A percentile compares a stretch with the other conserved stretches of the same genome.
Evolutionary conservation across 1,284 basidiomycete genomes (phyloP).

Genomic region (Pseudozyma sp.): DNA sequence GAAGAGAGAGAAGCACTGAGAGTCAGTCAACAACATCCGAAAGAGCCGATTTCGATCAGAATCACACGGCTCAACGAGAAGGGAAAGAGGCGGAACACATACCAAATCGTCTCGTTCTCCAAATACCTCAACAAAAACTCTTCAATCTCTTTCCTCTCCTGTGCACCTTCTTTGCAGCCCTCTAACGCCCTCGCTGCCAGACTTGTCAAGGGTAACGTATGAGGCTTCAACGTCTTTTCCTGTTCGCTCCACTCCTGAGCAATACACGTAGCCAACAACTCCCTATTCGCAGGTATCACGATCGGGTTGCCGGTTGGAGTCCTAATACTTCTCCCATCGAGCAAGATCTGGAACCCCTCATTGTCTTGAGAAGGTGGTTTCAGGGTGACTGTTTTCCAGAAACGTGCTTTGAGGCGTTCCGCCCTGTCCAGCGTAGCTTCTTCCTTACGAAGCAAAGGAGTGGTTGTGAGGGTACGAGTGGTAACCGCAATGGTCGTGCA

Average conservation of each 20-base stretch:
- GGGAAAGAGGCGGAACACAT: slow-evolving; percentile 45
- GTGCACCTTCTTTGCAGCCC: slow-evolving; percentile 75
- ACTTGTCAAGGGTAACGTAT: slow-evolving; percentile 88
- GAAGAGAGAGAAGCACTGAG: not conserved
- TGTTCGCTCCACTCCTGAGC: slow-evolving; percentile 98
- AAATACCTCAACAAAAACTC: slow-evolving; percentile 85
- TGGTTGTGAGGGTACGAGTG: slow-evolving; percentile 3
- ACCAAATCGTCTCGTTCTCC: slow-evolving; percentile 97
- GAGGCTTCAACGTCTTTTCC: slow-evolving; percentile 84
- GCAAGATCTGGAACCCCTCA: slow-evolving; percentile 75
- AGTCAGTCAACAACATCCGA: not conserved
- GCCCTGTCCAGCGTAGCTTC: slow-evolving; percentile 36
- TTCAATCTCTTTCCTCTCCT: slow-evolving; percentile 77
- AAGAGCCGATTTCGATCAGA: not conserved
- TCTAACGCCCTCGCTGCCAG: slow-evolving; percentile 90
- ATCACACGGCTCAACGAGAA: no score
- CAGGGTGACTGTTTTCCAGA: slow-evolving; percentile 57
- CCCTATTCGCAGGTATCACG: slow-evolving; percentile 78
- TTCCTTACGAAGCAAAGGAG: not conserved
- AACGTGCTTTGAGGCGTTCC: slow-evolving; percentile 49
- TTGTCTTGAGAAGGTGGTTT: slow-evolving; percentile 11
- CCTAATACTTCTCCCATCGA: slow-evolving; percentile 87
- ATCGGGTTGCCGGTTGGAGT: slow-evolving; percentile 85
- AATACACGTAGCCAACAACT: slow-evolving; percentile 83
- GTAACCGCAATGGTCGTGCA: not conserved